Base-by-base conservation (phyloP, 208 protist genomes). In the Strigomonas culicis region DNA sequence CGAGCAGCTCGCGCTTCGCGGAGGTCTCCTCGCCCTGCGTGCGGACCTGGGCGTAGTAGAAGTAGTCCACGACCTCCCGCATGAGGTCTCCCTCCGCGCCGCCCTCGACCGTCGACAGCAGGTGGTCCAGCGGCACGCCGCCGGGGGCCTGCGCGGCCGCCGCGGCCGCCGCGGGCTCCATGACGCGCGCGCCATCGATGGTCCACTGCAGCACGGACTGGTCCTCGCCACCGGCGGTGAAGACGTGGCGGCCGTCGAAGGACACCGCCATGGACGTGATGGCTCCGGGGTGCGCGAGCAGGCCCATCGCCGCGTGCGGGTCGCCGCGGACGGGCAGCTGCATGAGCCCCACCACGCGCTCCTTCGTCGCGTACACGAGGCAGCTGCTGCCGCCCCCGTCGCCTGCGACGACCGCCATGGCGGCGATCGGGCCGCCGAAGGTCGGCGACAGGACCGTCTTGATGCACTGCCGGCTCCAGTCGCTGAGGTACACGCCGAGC, bases 41-140 rank as follows among this genome's bases (percentile, higher is more conserved):
- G 28, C 91, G 77, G 65, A 98, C 96, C 66, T 98, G 96, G 2
- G 96, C 96, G 79, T 98, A 98, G 86, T 98, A 98, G 70, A 98
- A 98, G 80, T 98, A 98, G 68, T 98, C 92, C 44, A 96, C 76
- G 59, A 98, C 93, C 63, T 98, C 94, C 70, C 93, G 75, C 88
- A 97, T 96, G 55, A 98, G 73, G 34, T 84, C 68, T 2, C 95
- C 95, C 0, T 94, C 79, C 19, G 65, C 61, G 7, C 95, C 96
- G 47, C 96, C 96, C 66, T 98, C 92, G n/a, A 98, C 79, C 21
- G 88, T 75, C 60, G 73, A 69, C 44, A 95, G 74, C 24, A 97
- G 88, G 57, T 97, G 92, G 46, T 90, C 89, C 31, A 97, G 70
- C 34, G 88, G 88, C 1, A 94, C 84, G 17, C 71, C 80, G n/a